Conservation (phyloP, 805 yeast genomes). For the Pichia californica region DNA sequence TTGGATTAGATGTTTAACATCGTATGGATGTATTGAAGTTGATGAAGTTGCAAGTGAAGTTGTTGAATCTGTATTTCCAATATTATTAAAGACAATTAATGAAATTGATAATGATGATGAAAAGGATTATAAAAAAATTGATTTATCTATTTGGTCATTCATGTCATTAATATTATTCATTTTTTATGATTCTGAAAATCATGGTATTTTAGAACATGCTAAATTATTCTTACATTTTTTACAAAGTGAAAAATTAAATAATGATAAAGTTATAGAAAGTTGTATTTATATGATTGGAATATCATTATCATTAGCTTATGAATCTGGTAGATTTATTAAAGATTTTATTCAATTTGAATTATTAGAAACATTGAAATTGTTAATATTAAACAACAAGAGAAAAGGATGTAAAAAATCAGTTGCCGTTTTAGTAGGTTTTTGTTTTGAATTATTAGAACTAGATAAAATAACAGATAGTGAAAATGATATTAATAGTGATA, state of each 20-base stretch:
- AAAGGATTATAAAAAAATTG: not conserved
- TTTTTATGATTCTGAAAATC: conserved; percentile 43
- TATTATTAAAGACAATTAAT: conserved; percentile 14
- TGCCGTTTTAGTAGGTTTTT: conserved; percentile 48
- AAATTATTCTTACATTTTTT: conserved; percentile 38
- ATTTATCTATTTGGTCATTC: conserved; percentile 9
- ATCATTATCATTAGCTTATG: conserved; percentile 37
- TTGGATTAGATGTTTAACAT: conserved; percentile 34
- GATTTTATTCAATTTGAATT: conserved; percentile 12
- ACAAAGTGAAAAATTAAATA: conserved; percentile 29
- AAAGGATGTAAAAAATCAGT: conserved; percentile 33
- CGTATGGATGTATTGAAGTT: conserved; percentile 41
- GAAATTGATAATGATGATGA: conserved; percentile 4
- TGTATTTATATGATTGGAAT: conserved; percentile 42
- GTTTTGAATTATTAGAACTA: conserved; percentile 45
- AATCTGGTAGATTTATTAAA: conserved; percentile 30
- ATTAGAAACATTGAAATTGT: conserved; percentile 26
- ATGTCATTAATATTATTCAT: conserved; percentile 34
- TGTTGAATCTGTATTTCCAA: conserved; percentile 26
- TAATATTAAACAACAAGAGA: conserved; percentile 1
- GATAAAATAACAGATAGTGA: conserved; percentile 29
- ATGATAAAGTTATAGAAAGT: conserved; percentile 39
- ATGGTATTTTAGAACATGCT: conserved; percentile 42
- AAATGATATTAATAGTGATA: conserved; percentile 35
- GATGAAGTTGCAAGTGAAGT: conserved; percentile 41